A percentile compares a stretch with the other conserved stretches of the same genome.
phyloP scores from a whole-genome alignment of 495 filamentous ascomycete species.

The Hamigera avellanea region DNA sequence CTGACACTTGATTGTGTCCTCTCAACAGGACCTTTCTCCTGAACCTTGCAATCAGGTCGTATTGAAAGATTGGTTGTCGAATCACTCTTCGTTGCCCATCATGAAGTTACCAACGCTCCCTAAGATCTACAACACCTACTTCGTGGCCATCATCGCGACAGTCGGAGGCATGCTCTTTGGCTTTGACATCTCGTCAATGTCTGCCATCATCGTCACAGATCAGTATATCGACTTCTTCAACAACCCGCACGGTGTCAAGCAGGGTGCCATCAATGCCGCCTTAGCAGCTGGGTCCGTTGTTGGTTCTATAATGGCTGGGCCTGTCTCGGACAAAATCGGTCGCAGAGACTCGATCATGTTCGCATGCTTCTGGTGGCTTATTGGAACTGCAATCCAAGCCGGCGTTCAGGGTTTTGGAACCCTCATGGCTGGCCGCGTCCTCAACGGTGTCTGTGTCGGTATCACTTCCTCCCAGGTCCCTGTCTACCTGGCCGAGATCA shows the following conservation, averaged over 20 bases:
- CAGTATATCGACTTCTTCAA: conserved; percentile 53
- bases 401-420: conserved; percentile 46
- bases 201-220: conserved; percentile 48
- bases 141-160: no score
- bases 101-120: no score
- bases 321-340: conserved; percentile 53
- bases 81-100: no score
- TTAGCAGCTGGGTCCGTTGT: conserved; percentile 58
- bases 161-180: no score
- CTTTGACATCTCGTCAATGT: conserved; percentile 32
- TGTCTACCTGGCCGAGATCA: conserved; percentile 69
- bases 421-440: conserved; percentile 56
- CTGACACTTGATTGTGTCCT: no score
- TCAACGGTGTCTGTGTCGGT: conserved; percentile 64
- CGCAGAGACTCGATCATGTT: conserved; percentile 53
- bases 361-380: conserved; percentile 59
- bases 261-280: conserved; percentile 51
- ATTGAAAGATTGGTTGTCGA: no score
- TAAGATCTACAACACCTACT: no score
- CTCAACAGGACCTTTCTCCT: no score
- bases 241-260: conserved; percentile 41
- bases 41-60: no score
- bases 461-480: conserved; percentile 68
- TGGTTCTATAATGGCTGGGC: conserved; percentile 52
- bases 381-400: conserved; percentile 57